Percentiles rank a stretch among this genome's conserved stretches.
phyloP scores from a whole-genome alignment of 768 basidiomycete genomes.

The Dacryopinax primogenitus region DNA sequence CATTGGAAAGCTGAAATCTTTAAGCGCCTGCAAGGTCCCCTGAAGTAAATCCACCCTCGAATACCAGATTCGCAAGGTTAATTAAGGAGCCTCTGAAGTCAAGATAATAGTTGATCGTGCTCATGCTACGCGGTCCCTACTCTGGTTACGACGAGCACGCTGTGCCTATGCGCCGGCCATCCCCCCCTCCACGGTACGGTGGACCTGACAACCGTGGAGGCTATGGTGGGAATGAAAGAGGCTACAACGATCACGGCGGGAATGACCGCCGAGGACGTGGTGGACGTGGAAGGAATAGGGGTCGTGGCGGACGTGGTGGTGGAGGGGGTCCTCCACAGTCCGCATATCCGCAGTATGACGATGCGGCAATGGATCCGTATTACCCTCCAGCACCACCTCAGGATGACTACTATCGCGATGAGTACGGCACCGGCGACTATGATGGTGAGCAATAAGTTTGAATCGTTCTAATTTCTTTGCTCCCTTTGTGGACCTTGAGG shows the following conservation, averaged over 20 bases:
- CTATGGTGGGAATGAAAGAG: constrained; percentile 50
- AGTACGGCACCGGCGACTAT: constrained; percentile 51
- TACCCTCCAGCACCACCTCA: constrained; percentile 18
- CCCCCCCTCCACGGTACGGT: constrained; percentile 36
- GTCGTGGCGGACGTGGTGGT: constrained; percentile 30
- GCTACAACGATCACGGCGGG: constrained; percentile 41
- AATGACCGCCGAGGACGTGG: constrained; percentile 32
- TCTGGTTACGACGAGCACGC: constrained; percentile 45
- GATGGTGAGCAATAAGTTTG: constrained; percentile 64
- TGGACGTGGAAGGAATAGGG: constrained; percentile 35
- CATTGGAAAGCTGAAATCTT: background rate
- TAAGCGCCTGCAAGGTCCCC: background rate
- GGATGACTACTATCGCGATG: constrained; percentile 46
- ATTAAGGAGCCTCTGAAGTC: constrained; percentile 1
- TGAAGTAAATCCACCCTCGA: background rate
- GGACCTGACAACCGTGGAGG: constrained; percentile 1
- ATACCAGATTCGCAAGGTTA: background rate
- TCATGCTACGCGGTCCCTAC: constrained; percentile 60
- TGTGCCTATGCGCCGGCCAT: constrained; percentile 41
- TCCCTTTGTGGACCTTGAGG: background rate
- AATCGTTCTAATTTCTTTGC: constrained; percentile 28
- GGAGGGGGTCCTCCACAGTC: constrained; percentile 39
- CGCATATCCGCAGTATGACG: constrained; percentile 35
- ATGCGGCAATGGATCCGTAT: constrained; percentile 10
- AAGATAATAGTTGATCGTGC: background rate